Base-by-base conservation (phyloP, 176 grass and related monocot genomes). In the Ensete glaucum region DNA sequence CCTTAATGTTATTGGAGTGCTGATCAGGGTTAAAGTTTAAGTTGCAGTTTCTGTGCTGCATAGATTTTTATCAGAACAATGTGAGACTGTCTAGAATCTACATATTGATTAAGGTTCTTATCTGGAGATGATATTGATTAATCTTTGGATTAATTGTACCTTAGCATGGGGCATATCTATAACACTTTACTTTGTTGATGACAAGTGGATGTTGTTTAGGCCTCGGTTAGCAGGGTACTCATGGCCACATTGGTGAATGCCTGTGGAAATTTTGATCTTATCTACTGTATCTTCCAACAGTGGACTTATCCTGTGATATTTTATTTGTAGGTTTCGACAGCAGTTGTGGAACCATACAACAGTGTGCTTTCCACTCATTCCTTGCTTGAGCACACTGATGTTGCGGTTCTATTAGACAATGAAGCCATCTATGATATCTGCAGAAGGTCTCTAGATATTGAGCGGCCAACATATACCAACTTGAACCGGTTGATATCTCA, bases 341-440 rank as follows among this genome's bases (percentile, higher is more conserved):
- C 65, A 68, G 65, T 68, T 68, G 65, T 68, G 1, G 65, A 68
- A 15, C 65, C 65, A 43, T 68, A 68, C 14, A 68, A 68, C 65
- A 68, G 65, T 34, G 65, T 68, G 1, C 65, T 68, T 34, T 68
- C 65, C 65, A 68, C 65, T 68, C 65, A 68, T 68, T 68, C 65
- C 21, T 68, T 68, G 24, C 65, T 68, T 34, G 65, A 68, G 15
- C 65, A 68, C 65, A 68, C 65, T 34, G 65, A 68, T 68, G 65
- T 68, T 68, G 65, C 65, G 27, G 65, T 68, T 48, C 65, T 68
- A 27, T 68, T 68, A 25, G 65, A 68, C 65, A 68, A 68, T 49
- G 65, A 68, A 34, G 65, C 65, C 65, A 68, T 68, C 29, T 68
- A 68, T 48, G 65, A 68, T 68, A 68, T 68, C 25, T 68, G 65